Conservation (phyloP, 768 basidiomycete species). For the Candolleomyces eurysporus region DNA sequence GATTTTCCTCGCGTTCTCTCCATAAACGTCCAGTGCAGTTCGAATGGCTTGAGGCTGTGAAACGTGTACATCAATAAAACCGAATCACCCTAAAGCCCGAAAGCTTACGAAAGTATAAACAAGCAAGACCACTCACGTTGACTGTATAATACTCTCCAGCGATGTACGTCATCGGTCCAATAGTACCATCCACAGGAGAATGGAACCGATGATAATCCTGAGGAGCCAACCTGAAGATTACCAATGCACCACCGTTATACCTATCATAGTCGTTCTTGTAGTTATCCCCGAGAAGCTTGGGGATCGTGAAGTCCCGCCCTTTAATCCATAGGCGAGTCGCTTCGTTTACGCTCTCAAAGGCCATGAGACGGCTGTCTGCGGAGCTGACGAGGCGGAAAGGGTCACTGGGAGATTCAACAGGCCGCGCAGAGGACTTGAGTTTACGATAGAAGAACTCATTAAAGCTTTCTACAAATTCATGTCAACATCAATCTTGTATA, state of each 20-base stretch:
- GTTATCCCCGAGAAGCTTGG: conserved; percentile 72
- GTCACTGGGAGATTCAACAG: conserved; percentile 68
- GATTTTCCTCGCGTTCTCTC: conserved; percentile 91
- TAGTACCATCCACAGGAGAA: conserved; percentile 77
- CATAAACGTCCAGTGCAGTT: conserved; percentile 87
- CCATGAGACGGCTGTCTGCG: conserved; percentile 97
- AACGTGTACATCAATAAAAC: conserved; percentile 1
- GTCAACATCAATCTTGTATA: neutral
- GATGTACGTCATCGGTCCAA: conserved; percentile 83
- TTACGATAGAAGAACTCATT: conserved; percentile 93
- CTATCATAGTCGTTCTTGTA: conserved; percentile 69
- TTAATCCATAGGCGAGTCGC: conserved; percentile 97
- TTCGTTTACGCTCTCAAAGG: conserved; percentile 81
- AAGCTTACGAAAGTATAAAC: neutral
- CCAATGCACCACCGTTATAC: conserved; percentile 80
- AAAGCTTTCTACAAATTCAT: conserved; percentile 65
- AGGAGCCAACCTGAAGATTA: conserved; percentile 89
- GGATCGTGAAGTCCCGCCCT: conserved; percentile 88
- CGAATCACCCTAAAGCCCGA: neutral
- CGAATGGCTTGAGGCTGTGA: conserved; percentile 88
- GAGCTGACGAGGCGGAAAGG: conserved; percentile 77
- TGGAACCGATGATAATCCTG: conserved; percentile 97
- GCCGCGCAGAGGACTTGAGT: conserved; percentile 80
- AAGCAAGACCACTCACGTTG: conserved; percentile 52
- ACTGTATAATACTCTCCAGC: conserved; percentile 96